phyloP scores from a whole-genome alignment of 257 asterid species.

The Scutellaria baicalensis region DNA sequence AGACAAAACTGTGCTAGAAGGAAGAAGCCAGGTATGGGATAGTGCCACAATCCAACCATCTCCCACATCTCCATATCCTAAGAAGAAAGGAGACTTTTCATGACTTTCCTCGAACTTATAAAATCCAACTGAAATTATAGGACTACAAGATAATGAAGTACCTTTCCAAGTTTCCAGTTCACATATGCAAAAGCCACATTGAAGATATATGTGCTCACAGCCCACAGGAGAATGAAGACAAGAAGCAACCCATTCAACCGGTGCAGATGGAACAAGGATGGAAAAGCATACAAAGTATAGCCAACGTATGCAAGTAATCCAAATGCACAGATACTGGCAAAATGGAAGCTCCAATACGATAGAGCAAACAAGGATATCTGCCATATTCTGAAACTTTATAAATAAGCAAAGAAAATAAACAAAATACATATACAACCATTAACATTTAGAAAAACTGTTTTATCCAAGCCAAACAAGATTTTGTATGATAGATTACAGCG shows the following conservation, averaged over 20 bases:
- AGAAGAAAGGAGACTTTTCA: constrained; percentile 5
- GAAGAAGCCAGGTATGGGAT: constrained; percentile 96
- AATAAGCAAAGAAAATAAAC: constrained; percentile 27
- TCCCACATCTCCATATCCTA: constrained; percentile 99
- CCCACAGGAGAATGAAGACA: constrained; percentile 99
- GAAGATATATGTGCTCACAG: constrained; percentile 93
- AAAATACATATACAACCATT: constrained; percentile 5
- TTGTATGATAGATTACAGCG: constrained; percentile 5
- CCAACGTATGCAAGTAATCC: constrained; percentile 95
- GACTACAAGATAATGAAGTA: constrained; percentile 20
- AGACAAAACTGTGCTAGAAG: constrained; percentile 93
- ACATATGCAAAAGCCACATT: constrained; percentile 87
- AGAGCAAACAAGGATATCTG: constrained; percentile 96
- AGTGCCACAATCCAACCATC: constrained; percentile 98
- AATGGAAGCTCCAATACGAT: constrained; percentile 98
- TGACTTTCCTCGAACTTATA: constrained; percentile 13
- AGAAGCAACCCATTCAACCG: constrained; percentile 93
- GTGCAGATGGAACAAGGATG: constrained; percentile 88
- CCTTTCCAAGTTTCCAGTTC: constrained; percentile 78
- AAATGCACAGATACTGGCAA: constrained; percentile 96
- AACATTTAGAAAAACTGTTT: not conserved
- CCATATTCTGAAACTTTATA: constrained; percentile 45
- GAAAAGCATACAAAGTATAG: constrained; percentile 76
- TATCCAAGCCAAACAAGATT: constrained; percentile 6
- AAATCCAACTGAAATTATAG: constrained; percentile 5